phyloP scores from a whole-genome alignment of 768 basidiomycete genomes.

The Lentinus tigrinus region DNA sequence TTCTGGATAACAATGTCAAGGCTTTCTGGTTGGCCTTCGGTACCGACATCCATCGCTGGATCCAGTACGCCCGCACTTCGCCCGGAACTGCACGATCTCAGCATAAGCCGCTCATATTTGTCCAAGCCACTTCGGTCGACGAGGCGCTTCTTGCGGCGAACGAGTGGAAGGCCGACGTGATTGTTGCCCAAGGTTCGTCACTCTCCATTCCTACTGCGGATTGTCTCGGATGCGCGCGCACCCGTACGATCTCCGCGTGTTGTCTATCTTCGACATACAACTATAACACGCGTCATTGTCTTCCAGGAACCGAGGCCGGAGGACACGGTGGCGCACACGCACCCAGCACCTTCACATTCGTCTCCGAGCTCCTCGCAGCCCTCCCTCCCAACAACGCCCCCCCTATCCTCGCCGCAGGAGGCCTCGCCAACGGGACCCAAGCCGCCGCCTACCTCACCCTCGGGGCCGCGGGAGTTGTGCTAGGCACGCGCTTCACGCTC shows the following conservation, averaged over 20 bases:
- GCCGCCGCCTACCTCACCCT: slow-evolving; percentile 62
- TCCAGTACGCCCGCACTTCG: slow-evolving; percentile 53
- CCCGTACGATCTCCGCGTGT: no score
- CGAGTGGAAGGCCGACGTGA: slow-evolving; percentile 67
- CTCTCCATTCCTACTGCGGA: background rate
- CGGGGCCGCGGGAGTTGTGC: slow-evolving; percentile 65
- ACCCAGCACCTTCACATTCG: slow-evolving; percentile 57
- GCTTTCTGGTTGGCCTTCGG: slow-evolving; percentile 82
- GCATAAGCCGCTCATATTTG: slow-evolving; percentile 55
- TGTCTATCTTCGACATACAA: no score
- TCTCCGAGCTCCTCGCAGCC: slow-evolving; percentile 51
- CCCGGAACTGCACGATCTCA: slow-evolving; percentile 41
- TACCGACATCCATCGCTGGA: slow-evolving; percentile 54
- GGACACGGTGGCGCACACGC: slow-evolving; percentile 67
- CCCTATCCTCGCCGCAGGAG: slow-evolving; percentile 73
- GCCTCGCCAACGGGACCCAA: slow-evolving; percentile 62
- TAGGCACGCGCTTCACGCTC: slow-evolving; percentile 76
- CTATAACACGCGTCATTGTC: no score
- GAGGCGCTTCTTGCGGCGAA: slow-evolving; percentile 63
- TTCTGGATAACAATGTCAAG: slow-evolving; percentile 54
- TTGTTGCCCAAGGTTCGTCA: slow-evolving; percentile 72
- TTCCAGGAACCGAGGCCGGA: slow-evolving; percentile 72
- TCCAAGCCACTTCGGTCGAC: slow-evolving; percentile 59
- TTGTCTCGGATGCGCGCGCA: no score
- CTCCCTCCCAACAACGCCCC: slow-evolving; percentile 38